Evolutionary conservation across 225 moss, liverwort and hornwort genomes (phyloP).

Genomic region (Physcomitrellopsis africana): DNA sequence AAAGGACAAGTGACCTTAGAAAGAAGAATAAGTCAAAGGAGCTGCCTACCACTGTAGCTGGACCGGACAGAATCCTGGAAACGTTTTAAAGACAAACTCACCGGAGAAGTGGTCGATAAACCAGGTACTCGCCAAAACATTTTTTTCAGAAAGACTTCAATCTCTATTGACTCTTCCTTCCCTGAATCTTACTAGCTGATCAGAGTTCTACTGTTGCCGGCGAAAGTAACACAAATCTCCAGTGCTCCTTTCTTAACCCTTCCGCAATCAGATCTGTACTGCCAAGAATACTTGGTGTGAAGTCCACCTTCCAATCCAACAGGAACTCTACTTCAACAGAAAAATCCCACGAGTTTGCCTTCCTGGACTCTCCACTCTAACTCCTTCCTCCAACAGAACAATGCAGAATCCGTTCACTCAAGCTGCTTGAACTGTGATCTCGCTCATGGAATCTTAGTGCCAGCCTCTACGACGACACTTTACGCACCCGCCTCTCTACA

Average conservation of each 20-base stretch:
- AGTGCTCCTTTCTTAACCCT: constrained; percentile 5
- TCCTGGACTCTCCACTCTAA: constrained; percentile 9
- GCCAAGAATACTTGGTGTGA: not conserved
- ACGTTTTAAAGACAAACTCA: constrained; percentile 51
- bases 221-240: constrained; percentile 8
- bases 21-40: not conserved
- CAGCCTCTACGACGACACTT: constrained; percentile 37
- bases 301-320: constrained; percentile 17
- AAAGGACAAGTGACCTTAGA: not conserved
- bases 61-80: not conserved
- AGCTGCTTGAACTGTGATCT: constrained; percentile 44
- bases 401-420: constrained; percentile 22
- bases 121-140: constrained; percentile 99
- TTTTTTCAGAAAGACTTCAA: constrained; percentile 80
- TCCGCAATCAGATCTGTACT: constrained; percentile 31
- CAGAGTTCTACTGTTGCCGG: not conserved
- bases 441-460: constrained; percentile 46
- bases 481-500: constrained; percentile 18
- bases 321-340: constrained; percentile 28
- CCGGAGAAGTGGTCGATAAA: constrained; percentile 95
- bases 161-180: constrained; percentile 51
- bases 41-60: not conserved
- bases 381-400: not conserved
- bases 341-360: constrained; percentile 14
- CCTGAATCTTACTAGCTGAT: constrained; percentile 33